Conservation (phyloP, 2,329 filamentous ascomycete species). For the Pezicula carpinea region DNA sequence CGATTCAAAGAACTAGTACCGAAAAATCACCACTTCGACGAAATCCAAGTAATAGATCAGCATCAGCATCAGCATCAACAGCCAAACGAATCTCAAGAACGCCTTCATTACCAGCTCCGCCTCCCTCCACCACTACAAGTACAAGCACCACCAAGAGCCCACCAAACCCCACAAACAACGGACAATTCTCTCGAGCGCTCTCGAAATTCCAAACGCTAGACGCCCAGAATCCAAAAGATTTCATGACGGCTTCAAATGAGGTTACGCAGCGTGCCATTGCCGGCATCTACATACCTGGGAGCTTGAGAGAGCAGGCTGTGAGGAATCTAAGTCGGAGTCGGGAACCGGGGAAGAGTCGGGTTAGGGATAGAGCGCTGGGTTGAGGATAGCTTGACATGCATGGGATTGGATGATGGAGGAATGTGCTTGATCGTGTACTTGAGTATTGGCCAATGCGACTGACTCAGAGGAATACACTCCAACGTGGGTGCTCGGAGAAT, state of each 20-base stretch:
- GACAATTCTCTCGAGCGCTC: conserved; percentile 6
- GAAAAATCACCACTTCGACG: conserved; percentile 10
- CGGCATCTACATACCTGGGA: conserved; percentile 14
- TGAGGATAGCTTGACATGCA: no score
- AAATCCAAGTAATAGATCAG: conserved; percentile 2
- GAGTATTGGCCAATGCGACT: no score
- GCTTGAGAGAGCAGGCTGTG: conserved; percentile 15
- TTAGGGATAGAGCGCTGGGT: no score
- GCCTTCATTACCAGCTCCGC: background rate
- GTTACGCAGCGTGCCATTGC: conserved; percentile 11
- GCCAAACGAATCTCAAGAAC: no score
- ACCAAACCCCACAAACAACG: conserved; percentile 4
- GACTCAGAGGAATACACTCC: no score
- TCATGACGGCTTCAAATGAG: conserved; percentile 2
- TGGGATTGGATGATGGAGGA: no score
- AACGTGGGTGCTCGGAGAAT: no score
- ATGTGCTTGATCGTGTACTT: no score
- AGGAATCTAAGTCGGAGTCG: conserved; percentile 13
- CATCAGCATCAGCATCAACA: conserved; percentile 1
- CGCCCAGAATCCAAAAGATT: conserved; percentile 3
- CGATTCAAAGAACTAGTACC: conserved; percentile 5
- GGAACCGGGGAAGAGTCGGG: background rate
- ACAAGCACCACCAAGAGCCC: background rate
- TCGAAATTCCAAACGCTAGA: conserved; percentile 10
- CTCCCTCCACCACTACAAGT: background rate